These are phyloP conservation scores for Yamadazyma kitorensis DNA, from an alignment of 805 yeast species.

Conservation along the genomic window DNA sequence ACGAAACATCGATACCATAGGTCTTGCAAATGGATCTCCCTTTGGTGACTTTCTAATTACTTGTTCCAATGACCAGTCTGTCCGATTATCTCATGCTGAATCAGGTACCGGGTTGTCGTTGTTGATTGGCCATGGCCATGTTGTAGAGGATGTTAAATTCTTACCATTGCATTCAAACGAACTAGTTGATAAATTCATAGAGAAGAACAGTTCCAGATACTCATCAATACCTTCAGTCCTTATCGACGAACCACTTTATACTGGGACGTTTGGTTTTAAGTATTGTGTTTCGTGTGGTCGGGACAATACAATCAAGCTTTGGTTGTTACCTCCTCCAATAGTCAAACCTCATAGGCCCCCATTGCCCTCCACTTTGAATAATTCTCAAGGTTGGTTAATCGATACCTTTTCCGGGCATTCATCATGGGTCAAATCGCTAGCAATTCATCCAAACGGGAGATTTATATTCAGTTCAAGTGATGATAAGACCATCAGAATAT, in stretches of 20 bases:
- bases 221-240: conserved; percentile 32
- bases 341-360: conserved; percentile 55
- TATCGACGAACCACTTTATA: conserved; percentile 24
- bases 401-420: conserved; percentile 68
- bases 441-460: conserved; percentile 73
- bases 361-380: conserved; percentile 46
- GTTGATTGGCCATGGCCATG: conserved; percentile 79
- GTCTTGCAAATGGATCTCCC: conserved; percentile 6
- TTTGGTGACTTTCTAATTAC: conserved; percentile 61
- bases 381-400: conserved; percentile 60
- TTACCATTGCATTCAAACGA: conserved; percentile 53
- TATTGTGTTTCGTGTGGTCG: conserved; percentile 79
- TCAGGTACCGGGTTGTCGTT: conserved; percentile 67
- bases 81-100: conserved; percentile 61
- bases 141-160: conserved; percentile 69
- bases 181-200: conserved; percentile 46
- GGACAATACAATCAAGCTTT: conserved; percentile 69
- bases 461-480: conserved; percentile 72
- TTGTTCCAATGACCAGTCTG: conserved; percentile 76
- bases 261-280: conserved; percentile 50
- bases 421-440: conserved; percentile 78
- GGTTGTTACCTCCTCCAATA: conserved; percentile 73
- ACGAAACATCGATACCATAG: conserved; percentile 51
- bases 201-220: conserved; percentile 26
- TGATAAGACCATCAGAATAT: conserved; percentile 69